These are phyloP conservation scores for Coemansia sp. DNA, from an alignment of 192 early-diverging fungal species.

Conservation along the genomic window DNA sequence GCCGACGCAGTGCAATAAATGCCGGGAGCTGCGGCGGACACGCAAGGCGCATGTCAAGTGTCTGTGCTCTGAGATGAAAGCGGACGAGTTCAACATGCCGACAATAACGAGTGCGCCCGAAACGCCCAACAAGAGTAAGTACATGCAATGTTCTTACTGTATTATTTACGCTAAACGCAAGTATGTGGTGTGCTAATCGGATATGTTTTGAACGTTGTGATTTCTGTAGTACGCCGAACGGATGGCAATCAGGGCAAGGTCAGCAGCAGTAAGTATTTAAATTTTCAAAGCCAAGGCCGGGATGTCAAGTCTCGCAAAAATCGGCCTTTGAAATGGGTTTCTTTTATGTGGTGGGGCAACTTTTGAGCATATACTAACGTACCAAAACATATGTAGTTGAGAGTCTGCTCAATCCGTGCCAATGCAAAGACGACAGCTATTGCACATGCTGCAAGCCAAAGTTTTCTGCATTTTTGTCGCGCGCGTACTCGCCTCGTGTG, in stretches of 20 bases:
- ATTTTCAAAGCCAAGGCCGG: not conserved
- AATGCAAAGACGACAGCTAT: conserved; percentile 31
- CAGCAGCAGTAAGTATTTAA: conserved; percentile 19
- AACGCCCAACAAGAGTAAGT: not conserved
- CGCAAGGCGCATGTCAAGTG: conserved; percentile 71
- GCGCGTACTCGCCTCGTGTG: conserved; percentile 30
- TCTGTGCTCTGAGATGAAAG: conserved; percentile 55
- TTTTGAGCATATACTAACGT: not conserved
- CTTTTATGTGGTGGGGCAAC: not conserved
- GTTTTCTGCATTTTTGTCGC: conserved; percentile 37
- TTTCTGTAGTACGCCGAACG: conserved; percentile 5
- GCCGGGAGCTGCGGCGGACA: conserved; percentile 66
- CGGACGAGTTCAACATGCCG: not conserved
- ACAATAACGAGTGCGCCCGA: not conserved
- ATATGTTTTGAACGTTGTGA: not conserved
- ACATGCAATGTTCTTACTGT: not conserved
- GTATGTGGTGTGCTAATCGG: too few species aligned
- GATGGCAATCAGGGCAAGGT: conserved; percentile 8
- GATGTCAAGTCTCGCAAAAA: not conserved
- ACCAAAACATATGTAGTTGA: conserved; percentile 33
- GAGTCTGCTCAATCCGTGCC: conserved; percentile 53
- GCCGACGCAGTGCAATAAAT: conserved; percentile 68
- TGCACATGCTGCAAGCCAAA: conserved; percentile 50
- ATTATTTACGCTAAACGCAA: too few species aligned
- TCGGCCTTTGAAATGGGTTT: not conserved